Base-by-base conservation (phyloP, 768 basidiomycete genomes). In the Gyrodon lividus region DNA sequence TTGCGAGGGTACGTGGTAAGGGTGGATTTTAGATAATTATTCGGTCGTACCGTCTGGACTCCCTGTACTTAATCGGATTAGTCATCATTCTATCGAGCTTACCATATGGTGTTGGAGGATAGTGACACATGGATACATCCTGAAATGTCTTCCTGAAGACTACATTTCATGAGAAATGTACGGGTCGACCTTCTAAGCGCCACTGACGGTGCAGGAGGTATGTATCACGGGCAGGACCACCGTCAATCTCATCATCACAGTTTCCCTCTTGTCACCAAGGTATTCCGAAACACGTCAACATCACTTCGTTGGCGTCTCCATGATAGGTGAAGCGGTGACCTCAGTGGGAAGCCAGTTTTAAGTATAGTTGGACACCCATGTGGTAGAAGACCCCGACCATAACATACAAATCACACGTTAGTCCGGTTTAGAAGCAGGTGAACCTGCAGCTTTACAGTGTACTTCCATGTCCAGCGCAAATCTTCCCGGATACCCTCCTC, bases 401-500 rank as follows among this genome's bases (percentile, higher is more conserved):
- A 48, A 19, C 22, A 7, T 46, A 40, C 43, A 43, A 34, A 51
- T 60, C 60, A 55, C 64, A 66, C 62, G 65, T 66, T 50, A 24
- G 40, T 47, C 40, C 28, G 22, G 51, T 34, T 46, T 45, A 42
- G 49, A 31, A 17, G 30, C 20, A 28, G 40, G 38, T 34, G 19
- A 14, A 22, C 26, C 41, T 55, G 42, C 52, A 35, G 30, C 56
- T 68, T 66, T 47, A 22, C 54, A 54, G 54, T 31, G 35, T 43
- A 60, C 64, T 51, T 50, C 54, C 65, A 85, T 86, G 84, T 80
- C 78, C 28, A 75, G 80, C 35, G 69, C 74, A 41, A 78, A 73
- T 56, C 77, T 81, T 35, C 81, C 83, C 6, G 72, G 73, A 16
- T 85, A 82, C 54, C 42, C 66, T 23, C 64, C 66, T 13, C 72